Evolutionary conservation across 202 grass and related monocot species (phyloP).

Genomic region (Cymbopogon flexuosus): DNA sequence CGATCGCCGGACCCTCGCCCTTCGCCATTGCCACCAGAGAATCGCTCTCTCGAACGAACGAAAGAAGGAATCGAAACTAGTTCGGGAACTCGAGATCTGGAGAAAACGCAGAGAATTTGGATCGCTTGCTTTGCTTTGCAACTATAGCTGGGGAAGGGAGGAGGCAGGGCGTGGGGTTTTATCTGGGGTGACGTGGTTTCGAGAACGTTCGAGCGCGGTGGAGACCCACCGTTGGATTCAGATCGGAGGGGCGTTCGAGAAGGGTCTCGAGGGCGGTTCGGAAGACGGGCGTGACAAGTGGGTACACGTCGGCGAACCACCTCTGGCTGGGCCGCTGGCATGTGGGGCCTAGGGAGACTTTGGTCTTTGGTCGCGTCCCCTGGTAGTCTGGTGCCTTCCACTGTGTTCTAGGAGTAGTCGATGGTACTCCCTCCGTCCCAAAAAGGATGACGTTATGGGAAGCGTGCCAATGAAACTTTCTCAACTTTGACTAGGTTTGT

Average conservation of each 20-base stretch:
- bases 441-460: too few relatives aligned
- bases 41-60: background rate
- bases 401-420: background rate
- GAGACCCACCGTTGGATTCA: slow-evolving; percentile 4
- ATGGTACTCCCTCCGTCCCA: too few relatives aligned
- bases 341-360: background rate
- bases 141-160: background rate
- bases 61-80: background rate
- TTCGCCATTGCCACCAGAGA: slow-evolving; percentile 36
- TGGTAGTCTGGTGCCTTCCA: background rate
- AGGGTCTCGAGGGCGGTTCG: background rate
- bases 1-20: slow-evolving; percentile 72
- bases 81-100: slow-evolving; percentile 2
- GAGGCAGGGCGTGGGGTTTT: slow-evolving; percentile 19
- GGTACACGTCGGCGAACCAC: too few relatives aligned
- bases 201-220: slow-evolving; percentile 37
- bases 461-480: too few relatives aligned
- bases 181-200: slow-evolving; percentile 29
- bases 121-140: background rate
- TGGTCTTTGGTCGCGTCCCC: background rate
- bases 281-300: background rate
- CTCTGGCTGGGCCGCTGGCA: background rate
- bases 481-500: too few relatives aligned
- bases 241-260: slow-evolving; percentile 20
- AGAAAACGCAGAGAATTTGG: background rate